Conservation (phyloP, 805 yeast species). For the Schwanniomyces polymorphus region DNA sequence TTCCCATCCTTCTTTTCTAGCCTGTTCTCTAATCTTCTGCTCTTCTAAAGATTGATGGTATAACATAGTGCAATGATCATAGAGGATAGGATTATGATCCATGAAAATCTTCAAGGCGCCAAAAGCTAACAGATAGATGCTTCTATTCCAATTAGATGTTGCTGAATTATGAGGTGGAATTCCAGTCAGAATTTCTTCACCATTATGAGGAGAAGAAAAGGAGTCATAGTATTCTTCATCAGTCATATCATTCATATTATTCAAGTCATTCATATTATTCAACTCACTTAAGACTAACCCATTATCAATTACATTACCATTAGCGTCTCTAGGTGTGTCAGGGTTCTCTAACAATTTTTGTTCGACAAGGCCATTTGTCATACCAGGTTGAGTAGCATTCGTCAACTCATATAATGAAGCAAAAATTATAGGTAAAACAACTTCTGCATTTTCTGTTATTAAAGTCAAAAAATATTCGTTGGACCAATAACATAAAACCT, state of each 20-base stretch:
- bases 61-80: constrained; percentile 88
- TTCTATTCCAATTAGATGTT: constrained; percentile 84
- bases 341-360: constrained; percentile 40
- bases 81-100: constrained; percentile 88
- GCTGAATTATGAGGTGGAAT: constrained; percentile 46
- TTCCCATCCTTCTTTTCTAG: constrained; percentile 70
- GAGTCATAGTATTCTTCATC: constrained; percentile 47
- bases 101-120: constrained; percentile 88
- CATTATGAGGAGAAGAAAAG: constrained; percentile 34
- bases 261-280: constrained; percentile 13
- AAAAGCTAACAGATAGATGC: constrained; percentile 87
- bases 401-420: constrained; percentile 87
- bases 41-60: constrained; percentile 80
- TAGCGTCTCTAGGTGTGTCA: constrained; percentile 38
- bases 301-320: constrained; percentile 40
- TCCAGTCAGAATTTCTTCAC: constrained; percentile 33
- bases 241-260: constrained; percentile 30
- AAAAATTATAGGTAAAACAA: constrained; percentile 87
- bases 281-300: constrained; percentile 32
- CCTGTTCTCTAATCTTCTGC: constrained; percentile 60
- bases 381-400: constrained; percentile 45
- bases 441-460: constrained; percentile 90
- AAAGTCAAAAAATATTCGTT: constrained; percentile 89
- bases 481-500: constrained; percentile 90
- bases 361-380: constrained; percentile 39